phyloP scores from a whole-genome alignment of 1,139 yeast species.

The Suhomyces bokatorum region DNA sequence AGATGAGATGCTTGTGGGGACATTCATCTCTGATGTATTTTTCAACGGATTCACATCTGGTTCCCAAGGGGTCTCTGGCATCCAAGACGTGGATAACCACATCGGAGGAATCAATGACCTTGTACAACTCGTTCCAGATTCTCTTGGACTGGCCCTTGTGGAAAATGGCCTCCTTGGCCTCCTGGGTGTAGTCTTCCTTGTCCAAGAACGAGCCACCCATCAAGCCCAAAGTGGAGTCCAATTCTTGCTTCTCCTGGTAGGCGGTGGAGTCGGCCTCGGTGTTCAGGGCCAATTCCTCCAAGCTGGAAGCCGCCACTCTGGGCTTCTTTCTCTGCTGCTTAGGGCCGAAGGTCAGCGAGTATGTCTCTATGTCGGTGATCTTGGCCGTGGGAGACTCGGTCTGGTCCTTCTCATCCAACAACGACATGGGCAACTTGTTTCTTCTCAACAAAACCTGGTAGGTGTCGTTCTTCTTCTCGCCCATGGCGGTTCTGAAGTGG shows the following conservation, averaged over 20 bases:
- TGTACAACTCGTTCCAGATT: conserved; percentile 96
- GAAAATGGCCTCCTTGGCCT: conserved; percentile 93
- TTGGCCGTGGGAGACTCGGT: conserved; percentile 75
- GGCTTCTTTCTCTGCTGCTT: conserved; percentile 94
- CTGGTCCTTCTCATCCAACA: conserved; percentile 79
- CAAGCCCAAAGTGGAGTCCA: conserved; percentile 72
- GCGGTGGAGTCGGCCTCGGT: conserved; percentile 60
- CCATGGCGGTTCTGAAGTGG: conserved; percentile 93
- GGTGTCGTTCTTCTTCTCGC: conserved; percentile 81
- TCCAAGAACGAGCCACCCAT: conserved; percentile 70
- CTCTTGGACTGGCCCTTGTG: conserved; percentile 97
- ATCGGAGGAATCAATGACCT: conserved; percentile 95
- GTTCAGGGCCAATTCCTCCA: conserved; percentile 74
- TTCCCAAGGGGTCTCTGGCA: conserved; percentile 96
- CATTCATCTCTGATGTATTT: conserved; percentile 91
- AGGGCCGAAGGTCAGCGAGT: conserved; percentile 84
- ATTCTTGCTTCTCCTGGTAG: conserved; percentile 73
- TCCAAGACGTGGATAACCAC: conserved; percentile 95
- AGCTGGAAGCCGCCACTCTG: conserved; percentile 68
- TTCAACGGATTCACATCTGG: conserved; percentile 91
- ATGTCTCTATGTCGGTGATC: conserved; percentile 87
- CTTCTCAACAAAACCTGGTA: conserved; percentile 86
- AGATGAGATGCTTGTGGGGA: conserved; percentile 93
- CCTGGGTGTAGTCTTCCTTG: conserved; percentile 80
- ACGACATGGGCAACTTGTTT: conserved; percentile 94